Evolutionary conservation across 768 basidiomycete genomes (phyloP), one percentile per base, ranked within the genome.

Genomic region (Artomyces pyxidatus): DNA sequence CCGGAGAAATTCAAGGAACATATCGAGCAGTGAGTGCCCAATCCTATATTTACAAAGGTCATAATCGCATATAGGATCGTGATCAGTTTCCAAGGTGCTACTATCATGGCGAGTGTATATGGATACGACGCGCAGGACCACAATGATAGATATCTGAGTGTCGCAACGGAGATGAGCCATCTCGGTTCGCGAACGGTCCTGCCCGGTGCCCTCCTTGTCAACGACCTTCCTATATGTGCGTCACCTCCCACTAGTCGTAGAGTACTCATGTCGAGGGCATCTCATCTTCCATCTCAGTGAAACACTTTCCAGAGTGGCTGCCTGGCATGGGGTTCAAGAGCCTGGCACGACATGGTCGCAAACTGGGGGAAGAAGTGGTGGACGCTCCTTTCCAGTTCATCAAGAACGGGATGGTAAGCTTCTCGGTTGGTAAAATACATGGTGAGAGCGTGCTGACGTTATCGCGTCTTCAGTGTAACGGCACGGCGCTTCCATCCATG

Each of bases 401-500:
- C n/a, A 41, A 16, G 39, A 22, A 27, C 17, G 35, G 28, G 4
- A 47, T 47, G 45, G 45, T 47, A 14, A 11, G 37, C n/a, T 10
- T 35, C 7, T 11, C 6, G 17, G 6, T 10, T 21, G 8, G 4
- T 25, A 8, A 21, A n/a, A 4, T 1, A 28, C 7, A 29, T 30
- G 17, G 3, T 14, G 22, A 12, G 28, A 3, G 26, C 14, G 19
- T 1, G 29, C 17, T 45, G 17, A 17, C 16, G 37, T 10, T 8
- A 8, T 19, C 16, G 14, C 30, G 12, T 9, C n/a, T 35, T 35
- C 32, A 9, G 32, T 35, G n/a, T 9, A 9, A 35, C 10, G 32
- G 32, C 32, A 35, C n/a, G 9, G 39, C 39, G n/a, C 52, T 65
- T 1, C 60, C n/a, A n/a, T n/a, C n/a, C n/a, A n/a, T n/a, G n/a